Conservation (phyloP, 2,329 filamentous ascomycete genomes). For the Fonsecaea nubica region DNA sequence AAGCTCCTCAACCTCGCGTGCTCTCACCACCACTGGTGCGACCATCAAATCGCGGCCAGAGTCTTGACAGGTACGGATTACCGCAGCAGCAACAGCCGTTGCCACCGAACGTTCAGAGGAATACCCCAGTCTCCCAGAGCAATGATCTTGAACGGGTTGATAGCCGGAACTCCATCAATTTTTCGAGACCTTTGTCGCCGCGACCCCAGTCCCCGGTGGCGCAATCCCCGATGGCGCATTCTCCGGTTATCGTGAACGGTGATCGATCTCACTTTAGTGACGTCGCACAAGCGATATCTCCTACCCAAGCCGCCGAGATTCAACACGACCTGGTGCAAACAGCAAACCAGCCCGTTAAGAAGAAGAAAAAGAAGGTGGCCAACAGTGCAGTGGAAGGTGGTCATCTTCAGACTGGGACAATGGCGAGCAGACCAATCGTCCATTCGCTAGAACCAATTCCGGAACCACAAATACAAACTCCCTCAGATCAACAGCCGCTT, state of each 20-base stretch:
- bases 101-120: constrained; percentile 12
- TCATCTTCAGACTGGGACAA: constrained; percentile 40
- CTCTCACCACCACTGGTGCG: constrained; percentile 52
- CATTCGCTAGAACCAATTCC: constrained; percentile 45
- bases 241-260: constrained; percentile 18
- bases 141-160: constrained; percentile 47
- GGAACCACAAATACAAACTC: constrained; percentile 11
- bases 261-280: constrained; percentile 13
- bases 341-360: constrained; percentile 43
- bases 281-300: constrained; percentile 37
- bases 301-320: constrained; percentile 38
- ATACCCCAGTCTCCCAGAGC: constrained; percentile 39
- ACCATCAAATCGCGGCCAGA: constrained; percentile 47
- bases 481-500: constrained; percentile 25
- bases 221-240: constrained; percentile 18
- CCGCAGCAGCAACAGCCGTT: constrained; percentile 6
- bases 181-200: constrained; percentile 55
- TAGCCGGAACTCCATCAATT: constrained; percentile 56
- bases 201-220: constrained; percentile 36
- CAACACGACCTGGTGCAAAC: constrained; percentile 41
- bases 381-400: constrained; percentile 42
- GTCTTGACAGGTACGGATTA: constrained; percentile 46
- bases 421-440: constrained; percentile 40
- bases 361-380: constrained; percentile 41
- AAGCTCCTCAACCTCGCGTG: constrained; percentile 54